Conservation (phyloP, 2,329 filamentous ascomycete genomes). For the Xylariaceae sp. region DNA sequence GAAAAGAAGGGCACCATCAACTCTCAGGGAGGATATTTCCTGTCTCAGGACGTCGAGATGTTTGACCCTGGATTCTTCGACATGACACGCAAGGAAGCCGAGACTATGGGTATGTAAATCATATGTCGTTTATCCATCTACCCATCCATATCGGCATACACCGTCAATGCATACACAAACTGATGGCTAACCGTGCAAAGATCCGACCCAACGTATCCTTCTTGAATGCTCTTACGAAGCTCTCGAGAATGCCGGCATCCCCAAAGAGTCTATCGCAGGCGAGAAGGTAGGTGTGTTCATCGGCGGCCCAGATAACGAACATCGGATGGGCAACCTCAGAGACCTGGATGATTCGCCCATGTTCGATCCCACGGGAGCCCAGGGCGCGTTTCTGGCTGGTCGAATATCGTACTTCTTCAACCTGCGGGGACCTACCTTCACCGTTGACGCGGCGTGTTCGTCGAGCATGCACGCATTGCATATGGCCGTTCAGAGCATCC, state of each 20-base stretch:
- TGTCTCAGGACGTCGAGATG: slow-evolving; percentile 66
- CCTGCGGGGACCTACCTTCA: slow-evolving; percentile 19
- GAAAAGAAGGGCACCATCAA: slow-evolving; percentile 70
- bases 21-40: slow-evolving; percentile 70
- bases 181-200: slow-evolving; percentile 55
- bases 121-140: background rate
- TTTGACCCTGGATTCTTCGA: slow-evolving; percentile 83
- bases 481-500: slow-evolving; percentile 25
- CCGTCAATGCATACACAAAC: background rate
- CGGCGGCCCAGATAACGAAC: slow-evolving; percentile 25
- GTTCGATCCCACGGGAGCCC: slow-evolving; percentile 25
- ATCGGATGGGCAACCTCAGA: slow-evolving; percentile 24
- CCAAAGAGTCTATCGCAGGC: slow-evolving; percentile 25
- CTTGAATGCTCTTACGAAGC: slow-evolving; percentile 79
- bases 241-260: slow-evolving; percentile 72
- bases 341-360: slow-evolving; percentile 24
- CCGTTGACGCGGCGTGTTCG: slow-evolving; percentile 24
- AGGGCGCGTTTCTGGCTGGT: slow-evolving; percentile 21
- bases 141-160: background rate
- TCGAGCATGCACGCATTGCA: slow-evolving; percentile 26
- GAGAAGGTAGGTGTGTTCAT: slow-evolving; percentile 25
- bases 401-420: slow-evolving; percentile 27
- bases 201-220: slow-evolving; percentile 75
- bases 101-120: slow-evolving; percentile 32
- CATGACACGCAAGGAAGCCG: slow-evolving; percentile 78